These are phyloP conservation scores for Yamadazyma mexicana DNA, from an alignment of 1,139 yeast species.

Conservation along the genomic window DNA sequence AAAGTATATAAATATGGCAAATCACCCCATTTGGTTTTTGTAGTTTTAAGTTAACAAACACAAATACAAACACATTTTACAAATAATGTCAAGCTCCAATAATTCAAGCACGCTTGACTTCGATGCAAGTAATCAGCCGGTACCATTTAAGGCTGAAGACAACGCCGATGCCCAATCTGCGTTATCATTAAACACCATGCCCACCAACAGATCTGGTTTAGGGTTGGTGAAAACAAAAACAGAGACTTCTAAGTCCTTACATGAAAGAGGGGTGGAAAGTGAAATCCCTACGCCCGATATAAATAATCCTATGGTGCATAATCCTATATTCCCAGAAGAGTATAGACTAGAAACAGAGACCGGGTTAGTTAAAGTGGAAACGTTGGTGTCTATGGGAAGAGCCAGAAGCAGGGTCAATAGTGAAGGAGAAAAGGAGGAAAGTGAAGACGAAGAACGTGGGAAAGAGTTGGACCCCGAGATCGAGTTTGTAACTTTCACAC, in stretches of 20 bases:
- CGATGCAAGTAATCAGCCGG: constrained; percentile 9
- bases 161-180: constrained; percentile 45
- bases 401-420: constrained; percentile 25
- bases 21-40: neutral
- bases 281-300: constrained; percentile 55
- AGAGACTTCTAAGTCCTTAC: constrained; percentile 70
- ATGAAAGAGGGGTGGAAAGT: constrained; percentile 58
- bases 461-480: constrained; percentile 57
- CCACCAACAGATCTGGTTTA: constrained; percentile 10
- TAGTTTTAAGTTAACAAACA: too few species aligned
- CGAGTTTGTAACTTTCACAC: constrained; percentile 77
- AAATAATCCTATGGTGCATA: constrained; percentile 60
- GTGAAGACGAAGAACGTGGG: constrained; percentile 14
- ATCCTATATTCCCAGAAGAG: constrained; percentile 87
- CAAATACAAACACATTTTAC: neutral
- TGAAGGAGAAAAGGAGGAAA: constrained; percentile 8
- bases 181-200: constrained; percentile 21
- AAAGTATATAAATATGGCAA: neutral
- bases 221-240: constrained; percentile 45
- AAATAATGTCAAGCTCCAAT: constrained; percentile 4
- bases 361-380: constrained; percentile 78
- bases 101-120: constrained; percentile 11
- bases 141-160: constrained; percentile 16
- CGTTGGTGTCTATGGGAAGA: constrained; percentile 70
- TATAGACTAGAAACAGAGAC: constrained; percentile 83